Conservation (phyloP, 2,329 filamentous ascomycete species). For the Alternaria hordeiaustralica region DNA sequence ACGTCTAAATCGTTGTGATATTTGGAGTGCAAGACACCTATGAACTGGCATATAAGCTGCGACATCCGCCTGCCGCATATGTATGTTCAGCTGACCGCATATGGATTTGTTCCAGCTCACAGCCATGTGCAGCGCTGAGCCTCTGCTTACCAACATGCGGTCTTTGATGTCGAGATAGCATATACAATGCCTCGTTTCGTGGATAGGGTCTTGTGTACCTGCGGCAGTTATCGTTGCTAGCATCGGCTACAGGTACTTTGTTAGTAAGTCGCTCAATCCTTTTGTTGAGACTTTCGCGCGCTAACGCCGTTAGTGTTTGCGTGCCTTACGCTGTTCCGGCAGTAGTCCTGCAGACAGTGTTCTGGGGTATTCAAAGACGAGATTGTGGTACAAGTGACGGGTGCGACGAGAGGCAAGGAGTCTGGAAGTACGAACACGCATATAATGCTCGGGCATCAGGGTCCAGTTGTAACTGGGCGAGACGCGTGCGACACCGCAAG, state of each 20-base stretch:
- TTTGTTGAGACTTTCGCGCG: constrained; percentile 8
- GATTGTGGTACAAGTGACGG: constrained; percentile 29
- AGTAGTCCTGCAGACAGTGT: constrained; percentile 60
- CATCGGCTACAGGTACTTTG: constrained; percentile 34
- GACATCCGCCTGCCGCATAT: neutral
- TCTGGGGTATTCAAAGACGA: constrained; percentile 60
- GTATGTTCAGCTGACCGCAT: neutral
- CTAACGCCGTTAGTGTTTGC: constrained; percentile 38
- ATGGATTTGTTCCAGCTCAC: constrained; percentile 22
- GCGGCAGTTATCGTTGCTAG: constrained; percentile 26
- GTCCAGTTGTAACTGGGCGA: neutral
- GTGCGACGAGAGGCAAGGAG: constrained; percentile 19
- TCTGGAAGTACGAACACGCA: constrained; percentile 23
- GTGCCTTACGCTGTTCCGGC: constrained; percentile 42
- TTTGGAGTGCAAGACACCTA: neutral
- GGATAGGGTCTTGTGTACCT: constrained; percentile 26
- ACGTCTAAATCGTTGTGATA: neutral
- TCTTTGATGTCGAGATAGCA: constrained; percentile 20
- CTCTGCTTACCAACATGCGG: constrained; percentile 29
- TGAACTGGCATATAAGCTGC: neutral
- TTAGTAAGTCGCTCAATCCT: constrained; percentile 18
- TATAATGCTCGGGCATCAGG: constrained; percentile 15
- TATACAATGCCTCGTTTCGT: constrained; percentile 24
- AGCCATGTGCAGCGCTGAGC: constrained; percentile 30
- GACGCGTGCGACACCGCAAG: constrained; percentile 2